Conservation (phyloP, 495 filamentous ascomycete species). For the Aspergillus haitiensis region DNA sequence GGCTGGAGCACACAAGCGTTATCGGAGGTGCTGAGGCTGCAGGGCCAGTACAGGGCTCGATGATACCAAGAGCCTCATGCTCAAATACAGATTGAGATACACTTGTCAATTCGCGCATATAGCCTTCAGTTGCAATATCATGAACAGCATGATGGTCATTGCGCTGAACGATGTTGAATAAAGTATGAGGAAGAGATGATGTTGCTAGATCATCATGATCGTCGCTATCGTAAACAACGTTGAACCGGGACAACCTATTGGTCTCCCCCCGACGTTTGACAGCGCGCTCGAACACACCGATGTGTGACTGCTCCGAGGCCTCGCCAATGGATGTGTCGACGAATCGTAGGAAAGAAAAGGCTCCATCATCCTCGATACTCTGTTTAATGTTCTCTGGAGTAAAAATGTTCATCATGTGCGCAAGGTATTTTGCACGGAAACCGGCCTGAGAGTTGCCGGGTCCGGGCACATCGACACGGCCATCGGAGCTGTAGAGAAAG, state of each 20-base stretch:
- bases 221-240: conserved; percentile 58
- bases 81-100: conserved; percentile 68
- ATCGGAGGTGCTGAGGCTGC: conserved; percentile 85
- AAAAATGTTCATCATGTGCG: conserved; percentile 87
- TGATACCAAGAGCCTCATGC: conserved; percentile 65
- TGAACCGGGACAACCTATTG: conserved; percentile 52
- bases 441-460: conserved; percentile 72
- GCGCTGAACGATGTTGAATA: conserved; percentile 76
- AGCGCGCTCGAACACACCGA: conserved; percentile 65
- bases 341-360: conserved; percentile 91
- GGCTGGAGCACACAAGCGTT: conserved; percentile 71
- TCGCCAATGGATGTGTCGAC: conserved; percentile 75
- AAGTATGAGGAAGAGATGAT: conserved; percentile 67
- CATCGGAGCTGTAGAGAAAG: conserved; percentile 72
- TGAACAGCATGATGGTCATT: conserved; percentile 65
- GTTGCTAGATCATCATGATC: conserved; percentile 46
- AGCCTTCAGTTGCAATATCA: conserved; percentile 69
- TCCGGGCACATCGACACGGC: conserved; percentile 74
- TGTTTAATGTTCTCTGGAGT: conserved; percentile 72
- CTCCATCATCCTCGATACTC: conserved; percentile 52
- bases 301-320: conserved; percentile 62
- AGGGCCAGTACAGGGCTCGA: conserved; percentile 78
- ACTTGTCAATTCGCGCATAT: conserved; percentile 74
- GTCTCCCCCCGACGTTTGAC: conserved; percentile 49
- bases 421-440: conserved; percentile 70